Base-by-base conservation (phyloP, 75 land plant genomes). In the Chamaecyparis obtusa region DNA sequence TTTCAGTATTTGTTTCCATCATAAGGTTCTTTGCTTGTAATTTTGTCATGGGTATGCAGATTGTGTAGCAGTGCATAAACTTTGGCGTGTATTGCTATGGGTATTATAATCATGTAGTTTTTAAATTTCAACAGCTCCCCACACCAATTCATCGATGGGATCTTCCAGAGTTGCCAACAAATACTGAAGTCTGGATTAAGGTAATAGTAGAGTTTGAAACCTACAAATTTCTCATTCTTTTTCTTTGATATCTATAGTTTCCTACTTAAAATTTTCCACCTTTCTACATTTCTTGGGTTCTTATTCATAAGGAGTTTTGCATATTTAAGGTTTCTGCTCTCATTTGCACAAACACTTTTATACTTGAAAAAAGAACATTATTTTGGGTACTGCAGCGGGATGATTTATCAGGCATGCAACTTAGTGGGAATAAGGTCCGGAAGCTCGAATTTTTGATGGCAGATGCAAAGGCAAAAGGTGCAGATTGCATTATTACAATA, bases 391-490 rank as follows among this genome's bases (percentile, higher is more conserved):
- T 91, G 83, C 87, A 98, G 99, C 95, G 99, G 83, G 99, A 98
- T 93, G 99, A 98, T 85, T 92, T 98, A 83, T 94, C 99, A 41
- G 99, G 99, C 71, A 98, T 98, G 99, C 99, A 98, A 89, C 87
- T 98, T 90, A 97, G 99, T 91, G 99, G 99, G 55, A 98, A 98
- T 91, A 98, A 98, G 88, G 99, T 98, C 32, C 87, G 99, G 86
- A 98, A 98, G 89, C 87, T 98, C 39, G 99, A 98, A 85, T 98
- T 98, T 89, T 91, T 98, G 88, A 64, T 98, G 95, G 99, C 99
- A 55, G 99, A 94, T 91, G 99, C 99, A 13, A 90, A 93, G 33
- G 93, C 89, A 8, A 88, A 94, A 80, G 99, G 97, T 81, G 96
- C 99, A 43, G 99, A 98, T 80, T 98, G 98, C 86, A 92, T 98